A percentile compares a stretch with the other conserved stretches of the same genome.
These are phyloP conservation scores for Cinnamomum micranthum DNA, from an alignment of 164 flowering plant species.

Conservation along the genomic window DNA sequence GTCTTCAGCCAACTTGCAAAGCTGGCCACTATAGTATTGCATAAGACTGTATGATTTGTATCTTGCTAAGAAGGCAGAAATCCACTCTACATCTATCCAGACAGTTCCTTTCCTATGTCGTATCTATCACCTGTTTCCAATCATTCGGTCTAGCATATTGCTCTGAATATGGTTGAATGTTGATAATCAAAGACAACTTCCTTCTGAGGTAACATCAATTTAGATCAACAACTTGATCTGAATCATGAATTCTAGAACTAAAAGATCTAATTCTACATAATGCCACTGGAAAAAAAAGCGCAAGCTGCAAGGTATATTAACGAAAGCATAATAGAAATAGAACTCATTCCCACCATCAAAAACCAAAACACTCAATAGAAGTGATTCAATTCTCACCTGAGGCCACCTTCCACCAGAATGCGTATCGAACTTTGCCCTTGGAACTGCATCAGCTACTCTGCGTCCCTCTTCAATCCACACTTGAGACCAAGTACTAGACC, in stretches of 20 bases:
- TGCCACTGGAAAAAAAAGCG: neutral
- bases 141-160: no score
- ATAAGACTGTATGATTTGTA: no score
- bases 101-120: no score
- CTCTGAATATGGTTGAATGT: neutral
- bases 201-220: neutral
- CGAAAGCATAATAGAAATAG: neutral
- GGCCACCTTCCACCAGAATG: constrained; percentile 95
- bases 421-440: constrained; percentile 46
- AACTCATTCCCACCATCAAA: neutral
- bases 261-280: neutral
- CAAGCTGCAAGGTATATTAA: neutral
- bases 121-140: no score
- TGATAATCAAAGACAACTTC: neutral
- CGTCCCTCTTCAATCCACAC: constrained; percentile 72
- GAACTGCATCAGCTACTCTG: constrained; percentile 53
- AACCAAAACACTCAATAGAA: neutral
- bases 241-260: neutral
- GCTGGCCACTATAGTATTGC: no score
- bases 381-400: constrained; percentile 49
- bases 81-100: no score
- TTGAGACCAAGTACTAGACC: constrained; percentile 70
- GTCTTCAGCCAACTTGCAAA: no score
- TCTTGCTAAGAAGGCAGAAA: no score
- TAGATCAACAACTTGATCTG: neutral